phyloP scores from a whole-genome alignment of 805 yeast species.

The Ogataea methanolica region DNA sequence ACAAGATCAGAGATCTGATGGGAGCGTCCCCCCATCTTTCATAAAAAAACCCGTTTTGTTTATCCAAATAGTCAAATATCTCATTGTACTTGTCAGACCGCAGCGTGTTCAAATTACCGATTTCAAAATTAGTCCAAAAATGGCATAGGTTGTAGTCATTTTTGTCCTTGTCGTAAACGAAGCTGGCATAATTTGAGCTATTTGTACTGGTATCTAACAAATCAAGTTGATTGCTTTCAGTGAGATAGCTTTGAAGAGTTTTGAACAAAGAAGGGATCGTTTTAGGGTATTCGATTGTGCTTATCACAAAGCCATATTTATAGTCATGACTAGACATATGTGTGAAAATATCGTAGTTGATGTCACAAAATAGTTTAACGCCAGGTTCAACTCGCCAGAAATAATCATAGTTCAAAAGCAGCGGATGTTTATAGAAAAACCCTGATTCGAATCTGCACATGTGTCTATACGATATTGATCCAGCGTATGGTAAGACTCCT shows the following conservation, averaged over 20 bases:
- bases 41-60: slow-evolving; percentile 61
- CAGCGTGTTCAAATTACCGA: slow-evolving; percentile 55
- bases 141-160: slow-evolving; percentile 70
- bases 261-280: slow-evolving; percentile 56
- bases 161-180: slow-evolving; percentile 58
- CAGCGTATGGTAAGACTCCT: slow-evolving; percentile 54
- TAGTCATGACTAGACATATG: slow-evolving; percentile 66
- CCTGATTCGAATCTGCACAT: slow-evolving; percentile 92
- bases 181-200: slow-evolving; percentile 58
- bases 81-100: slow-evolving; percentile 47
- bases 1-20: slow-evolving; percentile 64
- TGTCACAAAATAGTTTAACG: slow-evolving; percentile 70
- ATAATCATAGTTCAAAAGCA: slow-evolving; percentile 67
- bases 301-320: slow-evolving; percentile 69
- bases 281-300: slow-evolving; percentile 63
- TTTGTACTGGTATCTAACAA: slow-evolving; percentile 28
- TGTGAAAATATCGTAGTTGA: slow-evolving; percentile 68
- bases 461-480: slow-evolving; percentile 63
- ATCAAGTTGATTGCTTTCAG: slow-evolving; percentile 32
- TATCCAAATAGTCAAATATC: slow-evolving; percentile 54
- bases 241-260: slow-evolving; percentile 32
- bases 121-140: slow-evolving; percentile 73
- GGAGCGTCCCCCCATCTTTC: slow-evolving; percentile 87
- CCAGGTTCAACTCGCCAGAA: slow-evolving; percentile 95
- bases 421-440: slow-evolving; percentile 68